Conservation (phyloP, 2,329 filamentous ascomycete genomes). For the Fusarium graminum region DNA sequence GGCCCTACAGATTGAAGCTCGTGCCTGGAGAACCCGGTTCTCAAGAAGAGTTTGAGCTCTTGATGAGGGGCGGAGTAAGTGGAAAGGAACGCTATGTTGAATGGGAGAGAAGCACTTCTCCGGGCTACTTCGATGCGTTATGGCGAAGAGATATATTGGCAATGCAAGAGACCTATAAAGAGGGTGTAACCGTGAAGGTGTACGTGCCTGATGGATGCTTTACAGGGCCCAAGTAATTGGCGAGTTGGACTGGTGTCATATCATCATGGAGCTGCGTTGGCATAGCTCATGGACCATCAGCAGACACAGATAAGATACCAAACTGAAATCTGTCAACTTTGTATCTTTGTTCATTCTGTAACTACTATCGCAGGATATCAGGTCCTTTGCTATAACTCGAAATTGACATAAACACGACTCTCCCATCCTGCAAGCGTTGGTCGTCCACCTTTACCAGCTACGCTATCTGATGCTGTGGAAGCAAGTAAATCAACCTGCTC, state of each 20-base stretch:
- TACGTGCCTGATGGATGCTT: too few relatives aligned
- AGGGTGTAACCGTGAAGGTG: too few relatives aligned
- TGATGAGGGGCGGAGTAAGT: neutral
- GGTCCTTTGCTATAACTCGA: slow-evolving; percentile 1
- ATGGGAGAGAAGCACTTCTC: slow-evolving; percentile 1
- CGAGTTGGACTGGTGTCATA: neutral
- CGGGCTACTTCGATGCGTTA: neutral
- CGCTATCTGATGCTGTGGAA: slow-evolving; percentile 36
- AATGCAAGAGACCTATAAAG: neutral
- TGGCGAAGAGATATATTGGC: neutral
- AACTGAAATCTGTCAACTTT: neutral
- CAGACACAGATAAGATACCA: neutral
- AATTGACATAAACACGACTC: slow-evolving; percentile 40
- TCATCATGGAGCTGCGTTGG: neutral
- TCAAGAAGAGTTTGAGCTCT: slow-evolving; percentile 3
- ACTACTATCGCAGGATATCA: neutral
- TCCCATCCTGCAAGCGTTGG: slow-evolving; percentile 36
- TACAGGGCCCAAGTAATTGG: neutral
- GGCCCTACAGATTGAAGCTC: slow-evolving; percentile 13
- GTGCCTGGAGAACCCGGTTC: neutral
- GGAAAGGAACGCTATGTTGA: slow-evolving; percentile 22
- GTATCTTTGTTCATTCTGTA: neutral
- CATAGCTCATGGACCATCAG: neutral
- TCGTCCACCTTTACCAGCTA: neutral
- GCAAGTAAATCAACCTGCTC: slow-evolving; percentile 46